These are phyloP conservation scores for Colletotrichum gigasporum DNA, from an alignment of 2,329 filamentous ascomycete species.

Conservation along the genomic window DNA sequence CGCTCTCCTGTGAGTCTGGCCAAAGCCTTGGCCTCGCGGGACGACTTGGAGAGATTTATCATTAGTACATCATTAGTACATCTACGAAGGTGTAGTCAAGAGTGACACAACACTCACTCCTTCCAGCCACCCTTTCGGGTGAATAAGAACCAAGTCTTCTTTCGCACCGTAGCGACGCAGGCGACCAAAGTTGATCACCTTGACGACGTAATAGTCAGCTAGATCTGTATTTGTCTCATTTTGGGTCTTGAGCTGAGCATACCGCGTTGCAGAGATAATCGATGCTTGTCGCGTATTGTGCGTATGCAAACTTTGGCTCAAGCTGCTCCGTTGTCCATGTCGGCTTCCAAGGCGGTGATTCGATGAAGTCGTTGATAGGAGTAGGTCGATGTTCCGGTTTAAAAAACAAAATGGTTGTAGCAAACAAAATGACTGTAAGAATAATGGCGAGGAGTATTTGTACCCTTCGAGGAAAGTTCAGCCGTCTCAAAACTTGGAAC, in stretches of 20 bases:
- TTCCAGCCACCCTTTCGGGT: constrained; percentile 40
- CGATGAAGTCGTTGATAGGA: neutral
- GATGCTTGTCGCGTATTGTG: constrained; percentile 56
- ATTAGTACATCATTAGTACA: too few relatives aligned
- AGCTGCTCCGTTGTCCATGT: constrained; percentile 3
- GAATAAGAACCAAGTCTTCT: constrained; percentile 56
- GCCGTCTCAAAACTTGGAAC: neutral
- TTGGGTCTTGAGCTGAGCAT: accelerated
- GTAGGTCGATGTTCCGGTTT: neutral
- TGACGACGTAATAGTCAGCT: neutral
- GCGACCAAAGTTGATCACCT: constrained; percentile 58
- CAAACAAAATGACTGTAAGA: neutral
- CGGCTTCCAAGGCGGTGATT: neutral
- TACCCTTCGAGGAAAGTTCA: neutral
- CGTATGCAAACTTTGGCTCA: constrained; percentile 51
- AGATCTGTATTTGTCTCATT: neutral
- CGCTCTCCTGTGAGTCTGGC: neutral
- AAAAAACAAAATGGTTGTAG: neutral
- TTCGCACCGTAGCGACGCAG: constrained; percentile 51
- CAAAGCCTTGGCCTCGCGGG: neutral
- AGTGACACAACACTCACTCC: too few relatives aligned
- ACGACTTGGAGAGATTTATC: neutral
- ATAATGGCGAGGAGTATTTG: neutral
- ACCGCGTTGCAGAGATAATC: constrained; percentile 57
- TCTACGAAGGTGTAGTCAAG: too few relatives aligned